Evolutionary conservation across 164 flowering plant genomes (phyloP).

Genomic region (Dillenia turbinata): DNA sequence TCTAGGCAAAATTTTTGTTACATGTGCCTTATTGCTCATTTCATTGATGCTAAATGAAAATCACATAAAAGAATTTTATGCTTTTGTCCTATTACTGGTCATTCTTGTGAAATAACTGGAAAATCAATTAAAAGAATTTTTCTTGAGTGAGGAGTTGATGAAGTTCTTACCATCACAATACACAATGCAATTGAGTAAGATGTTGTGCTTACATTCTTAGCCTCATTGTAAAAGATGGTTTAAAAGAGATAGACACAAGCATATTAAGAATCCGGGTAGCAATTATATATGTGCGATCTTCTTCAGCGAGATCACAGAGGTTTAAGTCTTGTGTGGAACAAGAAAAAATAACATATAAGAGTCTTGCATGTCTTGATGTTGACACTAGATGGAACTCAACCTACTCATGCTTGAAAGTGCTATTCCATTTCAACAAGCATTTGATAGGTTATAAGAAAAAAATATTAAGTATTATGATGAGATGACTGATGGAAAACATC

Average conservation of each 20-base stretch:
- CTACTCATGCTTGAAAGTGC: slow-evolving; percentile 1
- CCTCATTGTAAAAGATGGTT: slow-evolving; percentile 10
- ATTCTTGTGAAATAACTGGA: neutral
- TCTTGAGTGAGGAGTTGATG: neutral
- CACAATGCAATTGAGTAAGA: too few relatives aligned
- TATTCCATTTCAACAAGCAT: neutral
- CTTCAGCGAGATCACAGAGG: neutral
- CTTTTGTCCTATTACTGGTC: neutral
- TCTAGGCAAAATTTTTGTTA: neutral
- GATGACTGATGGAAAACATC: neutral
- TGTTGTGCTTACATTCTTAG: slow-evolving; percentile 10
- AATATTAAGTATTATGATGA: neutral
- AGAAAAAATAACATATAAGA: neutral
- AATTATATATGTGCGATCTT: slow-evolving; percentile 9
- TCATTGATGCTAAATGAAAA: neutral
- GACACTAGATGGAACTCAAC: slow-evolving; percentile 17
- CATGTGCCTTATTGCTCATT: neutral
- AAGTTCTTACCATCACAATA: neutral
- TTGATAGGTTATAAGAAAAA: slow-evolving; percentile 2
- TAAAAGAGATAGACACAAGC: neutral
- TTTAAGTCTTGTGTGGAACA: slow-evolving; percentile 1
- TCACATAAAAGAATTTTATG: neutral
- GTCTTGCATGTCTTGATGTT: slow-evolving; percentile 10
- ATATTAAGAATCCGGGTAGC: neutral
- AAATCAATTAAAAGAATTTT: neutral